These are phyloP conservation scores for Penicillium bovifimosum DNA, from an alignment of 495 filamentous ascomycete species.

Conservation along the genomic window DNA sequence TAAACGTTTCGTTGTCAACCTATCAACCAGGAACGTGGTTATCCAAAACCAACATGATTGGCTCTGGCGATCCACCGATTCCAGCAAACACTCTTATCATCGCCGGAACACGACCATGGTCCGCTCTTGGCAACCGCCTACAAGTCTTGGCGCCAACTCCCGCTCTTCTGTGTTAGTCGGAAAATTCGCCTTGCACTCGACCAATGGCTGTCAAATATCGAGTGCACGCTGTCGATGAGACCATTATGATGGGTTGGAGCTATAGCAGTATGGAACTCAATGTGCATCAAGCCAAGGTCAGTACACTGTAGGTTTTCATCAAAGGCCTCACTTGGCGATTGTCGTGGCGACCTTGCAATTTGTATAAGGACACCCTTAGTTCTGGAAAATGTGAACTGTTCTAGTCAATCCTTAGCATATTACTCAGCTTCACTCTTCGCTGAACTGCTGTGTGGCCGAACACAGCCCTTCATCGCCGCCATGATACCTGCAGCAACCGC, in stretches of 20 bases:
- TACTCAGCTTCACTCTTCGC: not conserved
- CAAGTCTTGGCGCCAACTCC: constrained; percentile 2
- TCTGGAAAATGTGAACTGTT: not conserved
- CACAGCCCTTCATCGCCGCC: not conserved
- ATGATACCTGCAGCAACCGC: constrained; percentile 26
- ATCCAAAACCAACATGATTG: not conserved
- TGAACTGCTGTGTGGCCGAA: not conserved
- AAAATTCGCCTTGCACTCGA: not conserved
- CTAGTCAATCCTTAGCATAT: not conserved
- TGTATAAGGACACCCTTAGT: not conserved
- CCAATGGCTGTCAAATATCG: not conserved
- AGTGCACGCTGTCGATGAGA: constrained; percentile 4
- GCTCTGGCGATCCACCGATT: not conserved
- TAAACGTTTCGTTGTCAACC: not conserved
- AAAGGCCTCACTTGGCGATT: constrained; percentile 5
- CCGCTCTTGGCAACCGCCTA: constrained; percentile 6
- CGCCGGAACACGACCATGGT: not conserved
- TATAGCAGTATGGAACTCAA: not conserved
- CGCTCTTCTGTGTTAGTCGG: not conserved
- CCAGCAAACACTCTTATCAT: too few species aligned
- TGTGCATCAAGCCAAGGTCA: constrained; percentile 2
- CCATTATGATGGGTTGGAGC: not conserved
- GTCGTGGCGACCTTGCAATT: not conserved
- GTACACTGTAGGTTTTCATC: not conserved
- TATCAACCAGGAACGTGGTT: constrained; percentile 2